These are phyloP conservation scores for Pseudogymnoascus sp. DNA, from an alignment of 2,329 filamentous ascomycete species.

Conservation along the genomic window DNA sequence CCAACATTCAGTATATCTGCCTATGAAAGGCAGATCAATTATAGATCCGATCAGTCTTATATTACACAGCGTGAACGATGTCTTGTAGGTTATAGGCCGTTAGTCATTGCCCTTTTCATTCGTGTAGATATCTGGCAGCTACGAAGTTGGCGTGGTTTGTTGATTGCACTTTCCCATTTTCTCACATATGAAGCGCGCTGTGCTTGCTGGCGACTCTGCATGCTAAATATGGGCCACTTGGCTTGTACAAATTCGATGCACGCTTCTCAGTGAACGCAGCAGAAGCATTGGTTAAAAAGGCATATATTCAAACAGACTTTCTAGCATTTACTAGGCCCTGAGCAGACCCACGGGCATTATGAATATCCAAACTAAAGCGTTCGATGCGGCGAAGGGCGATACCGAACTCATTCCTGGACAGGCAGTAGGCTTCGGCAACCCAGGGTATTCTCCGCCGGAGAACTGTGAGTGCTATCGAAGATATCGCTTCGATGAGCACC, in stretches of 20 bases:
- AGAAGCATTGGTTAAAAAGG: not conserved
- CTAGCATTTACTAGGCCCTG: not conserved
- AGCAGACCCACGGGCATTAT: not conserved
- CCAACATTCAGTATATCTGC: not conserved
- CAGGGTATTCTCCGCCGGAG: not conserved
- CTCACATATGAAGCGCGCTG: not conserved
- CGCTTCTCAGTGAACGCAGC: not conserved
- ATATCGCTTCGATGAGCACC: not conserved
- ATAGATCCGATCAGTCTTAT: not conserved
- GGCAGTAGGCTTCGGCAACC: not conserved
- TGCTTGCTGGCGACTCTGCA: not conserved
- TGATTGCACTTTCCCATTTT: not conserved
- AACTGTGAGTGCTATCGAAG: conserved; percentile 4
- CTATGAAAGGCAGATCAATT: not conserved
- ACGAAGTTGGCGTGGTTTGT: not conserved
- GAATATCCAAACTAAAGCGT: not conserved
- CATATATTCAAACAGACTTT: not conserved
- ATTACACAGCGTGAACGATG: not conserved
- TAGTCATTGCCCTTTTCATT: not conserved
- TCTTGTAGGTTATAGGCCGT: not conserved
- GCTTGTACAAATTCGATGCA: not conserved
- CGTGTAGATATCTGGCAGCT: not conserved
- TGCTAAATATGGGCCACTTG: not conserved
- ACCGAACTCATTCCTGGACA: not conserved
- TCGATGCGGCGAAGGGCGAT: not conserved